Base-by-base conservation (phyloP, 345 rosid genomes). In the Populus pruinosa region DNA sequence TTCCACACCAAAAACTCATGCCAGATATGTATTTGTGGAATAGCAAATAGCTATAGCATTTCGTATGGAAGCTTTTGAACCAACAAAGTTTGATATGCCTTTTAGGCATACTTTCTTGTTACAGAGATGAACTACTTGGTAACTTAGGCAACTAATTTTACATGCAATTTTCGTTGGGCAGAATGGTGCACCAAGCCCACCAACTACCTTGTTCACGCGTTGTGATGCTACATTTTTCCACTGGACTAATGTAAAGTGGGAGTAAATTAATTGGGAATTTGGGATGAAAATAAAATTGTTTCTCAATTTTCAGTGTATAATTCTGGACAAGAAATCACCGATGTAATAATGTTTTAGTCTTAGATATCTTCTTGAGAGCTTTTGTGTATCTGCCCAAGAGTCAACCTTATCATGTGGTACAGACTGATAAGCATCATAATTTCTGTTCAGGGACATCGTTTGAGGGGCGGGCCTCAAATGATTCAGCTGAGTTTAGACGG, bases 381-480 rank as follows among this genome's bases (percentile, higher is more conserved):
- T 59, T 8, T n/a, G n/a, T 59, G 29, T n/a, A 10, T 59, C 63
- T 59, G 4, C 16, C 14, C 4, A 59, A n/a, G 63, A 56, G 14
- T n/a, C 39, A 6, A 14, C 69, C 41, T 31, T 67, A 18, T 4
- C 38, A 7, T n/a, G 41, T 21, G 36, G 10, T 33, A 23, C 38
- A 25, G 64, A 74, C 38, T 74, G 72, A 73, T 29, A 33, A 49
- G 18, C n/a, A 56, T 64, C 35, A 1, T 64, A 18, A 11, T 61
- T 50, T 73, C 5, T 7, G 69, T 86, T 47, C 77, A 95, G 99
- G 98, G 94, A 5, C 88, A 88, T 62, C 50, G 74, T 53, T 76
- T 93, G 67, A 78, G 99, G 80, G 98, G 96, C 9, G 99, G 98
- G 17, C 99, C 98, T 66, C 94, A 90, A 81, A 93, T 92, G 99